Conservation (phyloP, 495 filamentous ascomycete species). For the Tuber borchii region DNA sequence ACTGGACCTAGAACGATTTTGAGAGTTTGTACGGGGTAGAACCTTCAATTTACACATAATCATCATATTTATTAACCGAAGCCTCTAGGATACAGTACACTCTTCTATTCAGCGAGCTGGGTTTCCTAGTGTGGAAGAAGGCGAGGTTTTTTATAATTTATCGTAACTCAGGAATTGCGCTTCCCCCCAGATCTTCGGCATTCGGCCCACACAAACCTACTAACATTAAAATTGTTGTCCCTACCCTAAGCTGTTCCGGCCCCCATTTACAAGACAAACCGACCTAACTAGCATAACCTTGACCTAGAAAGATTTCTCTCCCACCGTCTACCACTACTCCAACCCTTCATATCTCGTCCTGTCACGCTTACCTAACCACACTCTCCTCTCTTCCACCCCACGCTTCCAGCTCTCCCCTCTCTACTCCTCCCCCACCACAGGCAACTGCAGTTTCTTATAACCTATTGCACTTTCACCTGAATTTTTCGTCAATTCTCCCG, state of each 20-base stretch:
- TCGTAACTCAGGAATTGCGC: background rate
- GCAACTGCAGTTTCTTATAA: background rate
- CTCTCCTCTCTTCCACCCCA: background rate
- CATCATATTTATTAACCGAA: background rate
- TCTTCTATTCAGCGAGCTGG: background rate
- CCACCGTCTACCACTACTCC: background rate
- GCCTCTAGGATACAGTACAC: background rate
- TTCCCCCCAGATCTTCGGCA: background rate
- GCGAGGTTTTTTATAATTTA: background rate
- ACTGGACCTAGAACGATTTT: background rate
- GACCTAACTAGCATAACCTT: background rate
- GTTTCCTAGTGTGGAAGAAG: background rate
- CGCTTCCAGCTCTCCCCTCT: background rate
- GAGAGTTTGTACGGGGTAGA: background rate
- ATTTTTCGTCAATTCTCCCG: background rate
- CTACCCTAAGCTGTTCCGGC: background rate
- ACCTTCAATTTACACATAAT: background rate
- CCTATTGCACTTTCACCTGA: background rate
- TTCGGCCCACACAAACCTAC: background rate
- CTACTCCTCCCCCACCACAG: background rate
- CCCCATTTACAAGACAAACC: background rate
- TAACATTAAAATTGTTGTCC: background rate
- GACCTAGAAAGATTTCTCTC: background rate
- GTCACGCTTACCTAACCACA: background rate
- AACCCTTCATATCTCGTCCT: background rate